Evolutionary conservation across 2,329 filamentous ascomycete genomes (phyloP).

Genomic region (Aspergillus sp.): DNA sequence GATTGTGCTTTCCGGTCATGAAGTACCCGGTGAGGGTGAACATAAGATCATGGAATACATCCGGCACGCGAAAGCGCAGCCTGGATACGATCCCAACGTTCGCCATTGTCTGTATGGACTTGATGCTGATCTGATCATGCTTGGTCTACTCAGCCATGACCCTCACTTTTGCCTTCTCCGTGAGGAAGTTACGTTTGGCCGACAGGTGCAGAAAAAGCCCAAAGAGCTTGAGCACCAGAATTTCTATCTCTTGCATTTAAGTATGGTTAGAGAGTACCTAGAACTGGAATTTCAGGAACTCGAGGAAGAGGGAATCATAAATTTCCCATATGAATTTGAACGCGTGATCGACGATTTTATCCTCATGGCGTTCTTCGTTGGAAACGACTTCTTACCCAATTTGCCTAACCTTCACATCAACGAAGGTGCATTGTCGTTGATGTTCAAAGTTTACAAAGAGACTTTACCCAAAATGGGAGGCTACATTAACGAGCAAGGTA

Average conservation of each 20-base stretch:
- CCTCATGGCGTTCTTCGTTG: constrained; percentile 98
- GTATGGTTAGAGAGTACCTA: constrained; percentile 94
- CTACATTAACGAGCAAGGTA: constrained; percentile 94
- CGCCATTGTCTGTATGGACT: constrained; percentile 96
- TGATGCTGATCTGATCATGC: constrained; percentile 97
- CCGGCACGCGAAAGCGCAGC: constrained; percentile 92
- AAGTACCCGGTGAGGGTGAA: constrained; percentile 96
- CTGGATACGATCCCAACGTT: constrained; percentile 86
- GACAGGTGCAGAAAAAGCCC: constrained; percentile 80
- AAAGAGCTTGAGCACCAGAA: constrained; percentile 99
- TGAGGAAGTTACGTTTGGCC: constrained; percentile 96
- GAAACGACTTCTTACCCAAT: constrained; percentile 98
- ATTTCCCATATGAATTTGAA: constrained; percentile 88
- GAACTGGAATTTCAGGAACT: constrained; percentile 96
- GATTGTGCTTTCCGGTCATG: constrained; percentile 93
- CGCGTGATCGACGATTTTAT: constrained; percentile 98
- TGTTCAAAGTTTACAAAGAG: constrained; percentile 96
- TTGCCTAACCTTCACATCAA: constrained; percentile 96
- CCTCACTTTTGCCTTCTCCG: constrained; percentile 96
- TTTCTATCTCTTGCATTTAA: constrained; percentile 95
- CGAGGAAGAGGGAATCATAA: constrained; percentile 68
- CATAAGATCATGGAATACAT: constrained; percentile 99
- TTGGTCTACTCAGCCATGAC: constrained; percentile 94
- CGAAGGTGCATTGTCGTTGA: constrained; percentile 91
- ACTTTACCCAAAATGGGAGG: constrained; percentile 83